Evolutionary conservation across 192 early-diverging fungal species (phyloP), one percentile per base, ranked within the genome.

Genomic region (Coemansia sp.): DNA sequence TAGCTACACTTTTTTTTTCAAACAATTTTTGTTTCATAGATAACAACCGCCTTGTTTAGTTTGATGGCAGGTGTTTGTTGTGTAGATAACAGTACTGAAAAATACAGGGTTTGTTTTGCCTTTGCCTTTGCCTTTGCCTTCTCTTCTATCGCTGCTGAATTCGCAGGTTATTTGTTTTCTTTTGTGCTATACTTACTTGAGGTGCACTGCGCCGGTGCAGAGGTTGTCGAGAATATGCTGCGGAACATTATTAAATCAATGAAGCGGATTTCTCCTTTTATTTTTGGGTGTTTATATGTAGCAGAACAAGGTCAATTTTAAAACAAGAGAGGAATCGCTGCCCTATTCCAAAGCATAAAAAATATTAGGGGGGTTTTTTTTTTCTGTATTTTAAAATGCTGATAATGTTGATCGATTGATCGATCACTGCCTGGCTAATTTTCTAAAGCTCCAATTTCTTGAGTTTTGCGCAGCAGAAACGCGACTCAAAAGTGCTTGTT

Each of bases 231-330:
- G 51, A 78, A 66, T 36, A 73, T 35, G 38, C 20, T 70, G 43
- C 76, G 71, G 28, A 78, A 70, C 76, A 78, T 78, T 66, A n/a
- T 17, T 8, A 8, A 54, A 22, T 6, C 6, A 54, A 54, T 20
- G 15, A 54, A 28, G 22, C 22, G 8, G 45, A 8, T 8, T 8
- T 48, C 45, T 14, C 17, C 17, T 14, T 17, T 48, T 48, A 14
- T 48, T 48, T 48, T 48, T 48, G 45, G 17, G 17, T 14, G 45
- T 48, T 8, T 48, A 48, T 48, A 48, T 17, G 17, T 48, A 48
- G 17, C 8, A 48, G 17, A 48, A 14, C 8, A 54, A 54, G 52
- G 12, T 18, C 8, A 54, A 54, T 20, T 20, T 17, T 20, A n/a
- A 54, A 54, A 54, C 52, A 20, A 22, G 5, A 22, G n/a, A 54